phyloP scores from a whole-genome alignment of 2,329 filamentous ascomycete genomes.

The Fusarium sambucinum region DNA sequence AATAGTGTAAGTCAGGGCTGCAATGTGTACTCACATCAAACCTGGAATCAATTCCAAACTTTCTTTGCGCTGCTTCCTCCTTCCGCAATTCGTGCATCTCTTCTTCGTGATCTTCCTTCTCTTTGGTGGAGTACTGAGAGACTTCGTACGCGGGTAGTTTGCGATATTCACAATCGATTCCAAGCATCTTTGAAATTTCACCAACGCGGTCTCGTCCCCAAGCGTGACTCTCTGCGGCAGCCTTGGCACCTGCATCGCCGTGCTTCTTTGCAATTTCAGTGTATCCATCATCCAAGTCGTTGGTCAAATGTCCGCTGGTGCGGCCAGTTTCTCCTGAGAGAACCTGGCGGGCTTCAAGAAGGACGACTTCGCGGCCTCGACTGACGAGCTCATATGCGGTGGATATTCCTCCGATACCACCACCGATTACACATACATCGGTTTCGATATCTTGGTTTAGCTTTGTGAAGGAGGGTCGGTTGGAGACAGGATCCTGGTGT shows the following conservation, averaged over 20 bases:
- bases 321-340: constrained; percentile 66
- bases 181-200: constrained; percentile 60
- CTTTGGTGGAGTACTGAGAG: constrained; percentile 60
- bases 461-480: constrained; percentile 16
- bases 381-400: constrained; percentile 55
- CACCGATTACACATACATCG: constrained; percentile 35
- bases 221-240: constrained; percentile 65
- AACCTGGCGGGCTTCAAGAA: constrained; percentile 67
- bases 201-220: constrained; percentile 66
- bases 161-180: constrained; percentile 69
- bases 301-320: constrained; percentile 67
- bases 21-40: constrained; percentile 22
- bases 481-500: constrained; percentile 59
- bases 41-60: constrained; percentile 24
- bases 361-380: constrained; percentile 61
- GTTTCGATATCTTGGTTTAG: constrained; percentile 18
- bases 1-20: background rate
- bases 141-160: constrained; percentile 62
- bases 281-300: constrained; percentile 66
- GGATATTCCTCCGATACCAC: constrained; percentile 36
- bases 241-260: constrained; percentile 60
- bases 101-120: constrained; percentile 55
- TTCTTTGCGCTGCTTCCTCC: constrained; percentile 24
- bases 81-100: constrained; percentile 37
- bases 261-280: constrained; percentile 64